Evolutionary conservation across 2,329 filamentous ascomycete species (phyloP), one percentile per base, ranked within the genome.

Genomic region (Aspergillus oerlinghausenensis): DNA sequence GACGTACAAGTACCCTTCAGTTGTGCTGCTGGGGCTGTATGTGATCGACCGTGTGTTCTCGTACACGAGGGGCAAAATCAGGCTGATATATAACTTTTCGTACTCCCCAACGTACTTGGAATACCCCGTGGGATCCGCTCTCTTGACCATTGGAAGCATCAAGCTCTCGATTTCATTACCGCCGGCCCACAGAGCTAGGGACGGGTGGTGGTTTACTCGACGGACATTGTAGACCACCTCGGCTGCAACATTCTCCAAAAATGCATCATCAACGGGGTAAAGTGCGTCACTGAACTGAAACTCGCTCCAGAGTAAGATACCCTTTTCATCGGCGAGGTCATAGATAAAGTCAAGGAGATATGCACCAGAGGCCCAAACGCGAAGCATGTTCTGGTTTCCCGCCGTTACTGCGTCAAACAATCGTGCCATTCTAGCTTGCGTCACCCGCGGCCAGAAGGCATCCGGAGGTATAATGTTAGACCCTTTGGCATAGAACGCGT

Each of bases 401-500:
- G 77, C 77, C 1, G 83, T 75, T 2, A 81, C 80, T 0, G 81
- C 78, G 55, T 84, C 74, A 53, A 86, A 83, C 0, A 86, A 70
- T 40, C 78, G 73, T 5, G 71, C 67, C 62, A 87, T 83, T 47
- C 77, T 78, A 0, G 72, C 70, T 25, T 74, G 67, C 0, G 82
- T 85, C 5, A 87, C 83, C 47, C 83, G 75, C 1, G 84, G 79
- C 83, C 84, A 86, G 66, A 87, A 87, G 2, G 79, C 78, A 65
- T 86, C 84, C 0, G 82, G 83, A 0, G 84, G 84, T 51, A 87
- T 84, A 60, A 87, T 81, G 60, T 87, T 86, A 19, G 81, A 84
- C 3, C 84, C 84, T 64, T 86, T 86, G 2, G 82, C 84, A 62
- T 85, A 88, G 61, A 88, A 84, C 11, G 83, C 80, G 50, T 82